Conservation (phyloP, 768 basidiomycete genomes). For the Lentinula sp. region DNA sequence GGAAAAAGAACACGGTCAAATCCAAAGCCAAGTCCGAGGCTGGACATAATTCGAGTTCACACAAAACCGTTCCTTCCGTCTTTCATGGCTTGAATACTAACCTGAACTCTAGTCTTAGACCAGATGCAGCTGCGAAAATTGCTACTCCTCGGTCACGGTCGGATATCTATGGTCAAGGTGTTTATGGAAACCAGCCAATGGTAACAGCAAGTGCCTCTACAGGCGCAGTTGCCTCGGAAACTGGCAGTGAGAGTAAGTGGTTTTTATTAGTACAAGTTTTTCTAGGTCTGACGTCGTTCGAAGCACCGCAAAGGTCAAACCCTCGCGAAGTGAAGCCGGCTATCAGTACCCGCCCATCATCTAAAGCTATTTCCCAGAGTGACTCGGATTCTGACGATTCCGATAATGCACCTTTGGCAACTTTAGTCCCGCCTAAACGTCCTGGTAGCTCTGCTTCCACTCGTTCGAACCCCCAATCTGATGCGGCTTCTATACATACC, state of each 20-base stretch:
- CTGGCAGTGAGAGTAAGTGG: constrained; percentile 41
- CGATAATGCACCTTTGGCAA: constrained; percentile 60
- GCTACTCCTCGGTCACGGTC: constrained; percentile 26
- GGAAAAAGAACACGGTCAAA: constrained; percentile 14
- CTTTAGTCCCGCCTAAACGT: constrained; percentile 53
- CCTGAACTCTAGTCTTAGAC: not conserved
- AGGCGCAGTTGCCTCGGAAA: constrained; percentile 48
- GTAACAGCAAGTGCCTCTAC: constrained; percentile 45
- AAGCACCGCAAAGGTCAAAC: not conserved
- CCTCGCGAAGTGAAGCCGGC: not conserved
- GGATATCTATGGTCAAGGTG: constrained; percentile 23
- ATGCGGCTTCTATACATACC: constrained; percentile 15
- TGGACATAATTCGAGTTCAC: constrained; percentile 27
- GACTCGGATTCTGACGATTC: constrained; percentile 30
- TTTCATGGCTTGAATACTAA: not conserved
- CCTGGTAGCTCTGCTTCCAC: constrained; percentile 49
- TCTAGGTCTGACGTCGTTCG: not conserved
- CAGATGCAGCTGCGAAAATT: not conserved
- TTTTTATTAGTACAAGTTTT: not conserved
- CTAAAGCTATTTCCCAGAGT: not conserved
- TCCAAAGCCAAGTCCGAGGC: constrained; percentile 11
- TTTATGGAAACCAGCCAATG: constrained; percentile 26
- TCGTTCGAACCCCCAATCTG: constrained; percentile 14
- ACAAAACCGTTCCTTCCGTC: not conserved
- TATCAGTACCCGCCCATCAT: constrained; percentile 1